Evolutionary conservation across 1,139 yeast species (phyloP).

Genomic region (Debaryomyces udenii): DNA sequence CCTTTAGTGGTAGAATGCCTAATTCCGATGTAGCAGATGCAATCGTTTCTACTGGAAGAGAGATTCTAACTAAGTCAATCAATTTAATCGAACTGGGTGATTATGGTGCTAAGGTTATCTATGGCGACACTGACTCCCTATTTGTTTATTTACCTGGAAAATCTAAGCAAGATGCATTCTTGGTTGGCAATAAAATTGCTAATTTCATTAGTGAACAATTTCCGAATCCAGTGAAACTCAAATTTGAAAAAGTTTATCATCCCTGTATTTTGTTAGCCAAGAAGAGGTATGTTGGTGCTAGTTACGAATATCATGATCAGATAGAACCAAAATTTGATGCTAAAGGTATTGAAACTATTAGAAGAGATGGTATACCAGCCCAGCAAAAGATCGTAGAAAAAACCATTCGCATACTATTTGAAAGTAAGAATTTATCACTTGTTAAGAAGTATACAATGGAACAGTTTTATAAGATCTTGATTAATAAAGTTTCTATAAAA

Average conservation of each 20-base stretch:
- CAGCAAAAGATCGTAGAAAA: conserved; percentile 82
- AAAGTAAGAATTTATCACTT: conserved; percentile 66
- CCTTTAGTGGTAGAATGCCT: conserved; percentile 97
- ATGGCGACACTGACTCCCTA: conserved; percentile 94
- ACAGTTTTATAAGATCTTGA: conserved; percentile 67
- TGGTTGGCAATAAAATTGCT: conserved; percentile 72
- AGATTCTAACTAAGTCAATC: conserved; percentile 73
- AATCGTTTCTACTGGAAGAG: conserved; percentile 89
- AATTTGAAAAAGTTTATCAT: conserved; percentile 90
- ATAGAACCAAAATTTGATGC: conserved; percentile 78
- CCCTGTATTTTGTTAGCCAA: conserved; percentile 84
- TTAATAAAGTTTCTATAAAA: conserved; percentile 64
- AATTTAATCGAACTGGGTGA: conserved; percentile 61
- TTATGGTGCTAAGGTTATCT: conserved; percentile 92
- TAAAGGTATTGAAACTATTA: conserved; percentile 91
- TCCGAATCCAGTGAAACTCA: conserved; percentile 80
- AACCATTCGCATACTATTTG: conserved; percentile 67
- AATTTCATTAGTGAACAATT: conserved; percentile 60
- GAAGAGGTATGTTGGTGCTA: conserved; percentile 85
- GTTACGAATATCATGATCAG: conserved; percentile 65
- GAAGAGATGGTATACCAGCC: conserved; percentile 94
- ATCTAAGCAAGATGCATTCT: conserved; percentile 74
- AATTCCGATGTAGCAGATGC: conserved; percentile 94
- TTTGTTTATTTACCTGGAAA: conserved; percentile 91
- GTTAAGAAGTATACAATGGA: conserved; percentile 66